A percentile compares a stretch with the other conserved stretches of the same genome.
phyloP scores from a whole-genome alignment of 108 stramenopile genomes.

The Epithemia pelagica region DNA sequence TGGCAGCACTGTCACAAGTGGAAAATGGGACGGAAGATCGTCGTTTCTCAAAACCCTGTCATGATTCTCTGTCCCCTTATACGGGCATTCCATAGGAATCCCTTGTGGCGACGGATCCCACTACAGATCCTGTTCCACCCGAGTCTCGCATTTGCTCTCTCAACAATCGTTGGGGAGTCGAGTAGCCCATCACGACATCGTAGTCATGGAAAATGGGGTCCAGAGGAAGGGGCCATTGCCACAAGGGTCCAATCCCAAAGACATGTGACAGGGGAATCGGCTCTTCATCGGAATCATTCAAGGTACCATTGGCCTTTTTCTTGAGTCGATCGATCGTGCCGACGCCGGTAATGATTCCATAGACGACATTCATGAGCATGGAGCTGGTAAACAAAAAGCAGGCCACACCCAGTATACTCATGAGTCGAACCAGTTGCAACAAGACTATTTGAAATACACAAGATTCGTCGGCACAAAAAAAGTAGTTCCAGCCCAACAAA shows the following conservation, averaged over 20 bases:
- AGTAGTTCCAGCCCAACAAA: constrained; percentile 84
- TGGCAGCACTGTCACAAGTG: too few relatives aligned
- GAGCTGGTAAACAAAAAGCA: constrained; percentile 80
- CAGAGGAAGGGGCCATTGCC: constrained; percentile 68
- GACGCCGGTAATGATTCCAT: constrained; percentile 87
- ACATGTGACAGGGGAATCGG: constrained; percentile 73
- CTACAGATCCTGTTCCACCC: not conserved
- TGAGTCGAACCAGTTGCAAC: constrained; percentile 72
- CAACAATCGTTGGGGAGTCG: constrained; percentile 66
- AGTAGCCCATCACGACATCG: constrained; percentile 76
- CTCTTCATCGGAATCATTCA: constrained; percentile 65
- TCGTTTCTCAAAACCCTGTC: too few relatives aligned
- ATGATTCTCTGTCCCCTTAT: too few relatives aligned
- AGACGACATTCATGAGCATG: constrained; percentile 87
- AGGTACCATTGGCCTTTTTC: constrained; percentile 77
- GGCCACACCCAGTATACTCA: constrained; percentile 70
- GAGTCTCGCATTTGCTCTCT: constrained; percentile 56
- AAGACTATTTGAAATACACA: constrained; percentile 73
- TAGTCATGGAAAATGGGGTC: constrained; percentile 83
- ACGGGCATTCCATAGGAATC: constrained; percentile 14
- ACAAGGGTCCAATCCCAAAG: constrained; percentile 74
- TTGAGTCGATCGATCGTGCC: constrained; percentile 90
- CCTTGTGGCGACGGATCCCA: constrained; percentile 1
- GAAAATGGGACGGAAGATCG: too few relatives aligned
- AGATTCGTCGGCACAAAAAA: constrained; percentile 72